Evolutionary conservation across 139 green algal genomes (phyloP), one percentile per base, ranked within the genome.

Genomic region (Ostreobium quekettii): DNA sequence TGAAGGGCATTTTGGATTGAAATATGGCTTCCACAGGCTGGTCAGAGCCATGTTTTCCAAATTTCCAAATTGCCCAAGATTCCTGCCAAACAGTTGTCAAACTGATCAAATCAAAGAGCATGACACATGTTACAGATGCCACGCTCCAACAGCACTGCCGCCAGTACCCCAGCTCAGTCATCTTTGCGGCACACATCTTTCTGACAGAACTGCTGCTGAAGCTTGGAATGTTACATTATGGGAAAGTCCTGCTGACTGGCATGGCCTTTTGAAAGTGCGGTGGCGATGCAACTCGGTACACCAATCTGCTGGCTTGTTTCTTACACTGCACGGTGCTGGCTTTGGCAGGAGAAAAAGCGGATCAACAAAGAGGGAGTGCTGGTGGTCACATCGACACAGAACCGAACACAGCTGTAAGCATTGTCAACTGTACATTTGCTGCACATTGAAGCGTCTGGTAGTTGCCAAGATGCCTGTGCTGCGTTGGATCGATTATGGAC

Each of bases 311-410:
- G 58, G n/a, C n/a, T n/a, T n/a, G n/a, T n/a, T n/a, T n/a, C n/a
- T n/a, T n/a, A n/a, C n/a, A 64, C 37, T 38, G 61, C n/a, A 64
- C n/a, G 7, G 42, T 39, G 19, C 26, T 59, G 24, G 3, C 30
- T 11, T 53, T 28, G 71, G 31, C 82, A 96, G 88, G 90, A 97
- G 74, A 93, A 90, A 74, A 96, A 96, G 46, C 72, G 89, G 1
- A 89, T 97, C 61, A 97, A 93, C 56, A 95, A 89, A 39, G 91
- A 97, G 3, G 91, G 87, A 0, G 83, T 91, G 71, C 75, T 97
- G 29, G 86, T 97, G 2, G 71, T 97, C 1, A 89, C 85, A 2
- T 96, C 89, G 0, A 87, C 87, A 24, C 75, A 76, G 28, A 87
- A 90, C 26, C 71, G 91, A 24, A 95, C 89, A 4, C 91, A 97